These are phyloP conservation scores for Vitis hybrid DNA, from an alignment of 177 flowering plant species.

Conservation along the genomic window DNA sequence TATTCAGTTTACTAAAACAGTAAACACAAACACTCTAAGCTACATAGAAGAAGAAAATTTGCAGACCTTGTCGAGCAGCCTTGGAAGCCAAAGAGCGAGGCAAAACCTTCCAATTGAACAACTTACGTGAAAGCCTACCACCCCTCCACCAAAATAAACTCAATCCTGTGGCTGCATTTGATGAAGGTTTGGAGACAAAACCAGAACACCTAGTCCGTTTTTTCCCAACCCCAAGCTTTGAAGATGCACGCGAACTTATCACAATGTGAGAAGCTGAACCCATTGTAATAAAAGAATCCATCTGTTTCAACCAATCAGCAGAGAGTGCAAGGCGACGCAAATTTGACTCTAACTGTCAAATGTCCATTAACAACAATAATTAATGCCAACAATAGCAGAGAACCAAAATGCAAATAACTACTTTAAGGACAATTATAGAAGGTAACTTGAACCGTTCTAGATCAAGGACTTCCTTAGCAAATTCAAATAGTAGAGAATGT, in stretches of 20 bases:
- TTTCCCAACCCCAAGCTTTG: slow-evolving; percentile 51
- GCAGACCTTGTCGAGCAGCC: slow-evolving; percentile 88
- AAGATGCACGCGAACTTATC: slow-evolving; percentile 44
- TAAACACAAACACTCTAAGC: slow-evolving; percentile 4
- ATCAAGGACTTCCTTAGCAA: neutral
- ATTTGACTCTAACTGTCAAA: slow-evolving; percentile 83
- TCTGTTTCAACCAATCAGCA: slow-evolving; percentile 77
- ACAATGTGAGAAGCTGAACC: slow-evolving; percentile 78
- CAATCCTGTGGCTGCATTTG: slow-evolving; percentile 41
- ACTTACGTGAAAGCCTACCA: slow-evolving; percentile 70
- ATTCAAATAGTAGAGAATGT: neutral
- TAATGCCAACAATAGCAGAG: slow-evolving; percentile 4
- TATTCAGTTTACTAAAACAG: slow-evolving; percentile 19
- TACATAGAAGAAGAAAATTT: slow-evolving; percentile 2
- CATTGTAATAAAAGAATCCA: slow-evolving; percentile 59
- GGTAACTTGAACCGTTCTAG: neutral
- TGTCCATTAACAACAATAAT: slow-evolving; percentile 7
- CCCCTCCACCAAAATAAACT: slow-evolving; percentile 92
- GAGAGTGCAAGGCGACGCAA: slow-evolving; percentile 66
- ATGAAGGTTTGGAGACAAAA: slow-evolving; percentile 31
- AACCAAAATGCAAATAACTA: neutral
- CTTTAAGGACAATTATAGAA: neutral
- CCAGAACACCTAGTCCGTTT: slow-evolving; percentile 46
- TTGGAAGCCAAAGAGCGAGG: slow-evolving; percentile 63
- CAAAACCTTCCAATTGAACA: slow-evolving; percentile 80